These are phyloP conservation scores for Bacterosira constricta DNA, from an alignment of 108 stramenopile genomes.

Conservation along the genomic window DNA sequence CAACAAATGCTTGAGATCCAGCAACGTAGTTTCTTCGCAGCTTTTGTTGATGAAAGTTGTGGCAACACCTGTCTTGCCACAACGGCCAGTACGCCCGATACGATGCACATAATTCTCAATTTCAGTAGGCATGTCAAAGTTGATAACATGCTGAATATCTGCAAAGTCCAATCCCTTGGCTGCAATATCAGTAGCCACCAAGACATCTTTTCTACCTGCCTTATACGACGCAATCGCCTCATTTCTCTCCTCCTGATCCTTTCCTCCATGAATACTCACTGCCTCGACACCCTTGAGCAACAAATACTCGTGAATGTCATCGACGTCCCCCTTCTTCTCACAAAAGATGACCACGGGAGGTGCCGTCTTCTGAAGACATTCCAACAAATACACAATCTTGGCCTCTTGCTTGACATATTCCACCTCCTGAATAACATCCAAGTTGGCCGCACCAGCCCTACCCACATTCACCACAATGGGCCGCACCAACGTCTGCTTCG, in stretches of 20 bases:
- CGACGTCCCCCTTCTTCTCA: slow-evolving; percentile 96
- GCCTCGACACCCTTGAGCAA: slow-evolving; percentile 98
- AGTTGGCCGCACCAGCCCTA: slow-evolving; percentile 96
- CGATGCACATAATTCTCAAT: slow-evolving; percentile 97
- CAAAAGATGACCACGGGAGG: slow-evolving; percentile 98
- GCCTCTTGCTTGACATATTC: slow-evolving; percentile 99
- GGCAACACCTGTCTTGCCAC: slow-evolving; percentile 98
- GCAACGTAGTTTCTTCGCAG: slow-evolving; percentile 89
- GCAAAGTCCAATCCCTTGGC: slow-evolving; percentile 99
- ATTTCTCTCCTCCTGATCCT: slow-evolving; percentile 98
- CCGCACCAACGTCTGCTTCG: slow-evolving; percentile 91
- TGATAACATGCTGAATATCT: slow-evolving; percentile 97
- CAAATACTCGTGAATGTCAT: slow-evolving; percentile 98
- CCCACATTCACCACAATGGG: slow-evolving; percentile 98
- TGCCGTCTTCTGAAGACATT: slow-evolving; percentile 98
- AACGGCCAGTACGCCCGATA: slow-evolving; percentile 99
- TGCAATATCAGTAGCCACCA: slow-evolving; percentile 98
- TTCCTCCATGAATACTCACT: slow-evolving; percentile 98
- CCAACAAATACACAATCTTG: slow-evolving; percentile 95
- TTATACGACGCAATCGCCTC: slow-evolving; percentile 94
- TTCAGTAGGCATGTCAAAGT: slow-evolving; percentile 99
- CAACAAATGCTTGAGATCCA: slow-evolving; percentile 98
- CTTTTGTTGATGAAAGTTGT: slow-evolving; percentile 99
- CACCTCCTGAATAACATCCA: slow-evolving; percentile 99
- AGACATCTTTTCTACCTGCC: slow-evolving; percentile 92